These are phyloP conservation scores for Alternaria sp. DNA, from an alignment of 2,329 filamentous ascomycete species.

Conservation along the genomic window DNA sequence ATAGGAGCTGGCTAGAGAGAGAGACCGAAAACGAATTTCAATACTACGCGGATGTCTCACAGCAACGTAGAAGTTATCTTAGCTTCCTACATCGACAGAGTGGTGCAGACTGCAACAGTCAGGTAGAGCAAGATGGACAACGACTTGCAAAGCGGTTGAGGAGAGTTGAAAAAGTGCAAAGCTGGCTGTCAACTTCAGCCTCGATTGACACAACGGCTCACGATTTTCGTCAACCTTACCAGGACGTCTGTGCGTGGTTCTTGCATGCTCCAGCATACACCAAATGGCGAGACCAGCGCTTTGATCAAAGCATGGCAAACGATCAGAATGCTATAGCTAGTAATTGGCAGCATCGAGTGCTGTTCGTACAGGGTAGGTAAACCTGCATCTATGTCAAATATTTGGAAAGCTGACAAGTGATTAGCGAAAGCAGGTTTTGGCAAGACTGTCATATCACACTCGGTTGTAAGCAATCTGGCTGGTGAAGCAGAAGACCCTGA, in stretches of 20 bases:
- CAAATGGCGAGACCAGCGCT: conserved; percentile 33
- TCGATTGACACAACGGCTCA: conserved; percentile 20
- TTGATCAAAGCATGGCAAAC: conserved; percentile 30
- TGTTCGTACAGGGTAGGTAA: conserved; percentile 42
- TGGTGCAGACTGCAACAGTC: conserved; percentile 5
- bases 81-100: conserved; percentile 28
- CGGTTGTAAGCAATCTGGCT: conserved; percentile 34
- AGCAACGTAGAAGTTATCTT: conserved; percentile 31
- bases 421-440: conserved; percentile 42
- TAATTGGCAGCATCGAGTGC: conserved; percentile 38
- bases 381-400: neutral
- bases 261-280: conserved; percentile 29
- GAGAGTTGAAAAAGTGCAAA: conserved; percentile 36
- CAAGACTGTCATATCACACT: conserved; percentile 37
- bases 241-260: conserved; percentile 39
- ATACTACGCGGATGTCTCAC: conserved; percentile 27
- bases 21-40: conserved; percentile 26
- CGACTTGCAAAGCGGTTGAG: conserved; percentile 33
- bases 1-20: conserved; percentile 38
- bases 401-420: conserved; percentile 9
- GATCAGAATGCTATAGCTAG: conserved; percentile 21
- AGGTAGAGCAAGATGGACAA: conserved; percentile 25
- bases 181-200: conserved; percentile 34
- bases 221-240: conserved; percentile 17
- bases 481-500: conserved; percentile 32